A percentile compares a stretch with the other conserved stretches of the same genome.
Evolutionary conservation across 495 filamentous ascomycete species (phyloP).

Genomic region (Penicillium bovifimosum): DNA sequence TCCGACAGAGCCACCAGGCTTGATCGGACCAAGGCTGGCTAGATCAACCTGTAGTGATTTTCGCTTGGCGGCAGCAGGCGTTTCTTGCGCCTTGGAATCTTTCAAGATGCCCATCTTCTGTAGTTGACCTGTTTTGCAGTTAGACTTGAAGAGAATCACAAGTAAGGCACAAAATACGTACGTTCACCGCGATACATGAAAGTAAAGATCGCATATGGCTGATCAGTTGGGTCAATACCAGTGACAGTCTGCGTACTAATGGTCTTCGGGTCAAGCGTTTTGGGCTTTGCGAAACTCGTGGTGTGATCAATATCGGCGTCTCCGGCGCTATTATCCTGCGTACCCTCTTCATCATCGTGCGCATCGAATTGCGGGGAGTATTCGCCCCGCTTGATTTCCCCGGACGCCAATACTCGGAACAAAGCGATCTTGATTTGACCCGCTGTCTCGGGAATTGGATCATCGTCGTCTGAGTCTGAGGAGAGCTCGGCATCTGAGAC

Average conservation of each 20-base stretch:
- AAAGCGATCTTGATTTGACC: conserved; percentile 98
- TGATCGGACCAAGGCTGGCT: conserved; percentile 75
- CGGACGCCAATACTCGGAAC: conserved; percentile 90
- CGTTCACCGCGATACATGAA: conserved; percentile 97
- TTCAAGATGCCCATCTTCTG: conserved; percentile 87
- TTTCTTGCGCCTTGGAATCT: conserved; percentile 52
- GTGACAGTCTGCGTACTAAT: conserved; percentile 98
- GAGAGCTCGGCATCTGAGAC: conserved; percentile 64
- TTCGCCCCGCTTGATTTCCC: conserved; percentile 94
- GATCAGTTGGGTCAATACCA: conserved; percentile 92
- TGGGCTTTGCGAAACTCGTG: conserved; percentile 97
- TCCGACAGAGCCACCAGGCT: conserved; percentile 76
- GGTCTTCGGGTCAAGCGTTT: conserved; percentile 90
- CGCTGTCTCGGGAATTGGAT: conserved; percentile 86
- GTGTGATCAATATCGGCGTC: conserved; percentile 87
- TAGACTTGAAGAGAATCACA: conserved; percentile 18
- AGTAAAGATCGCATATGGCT: conserved; percentile 94
- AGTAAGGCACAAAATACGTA: conserved; percentile 43
- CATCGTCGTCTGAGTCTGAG: conserved; percentile 72
- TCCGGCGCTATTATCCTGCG: conserved; percentile 35
- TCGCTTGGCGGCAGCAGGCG: conserved; percentile 58
- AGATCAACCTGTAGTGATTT: conserved; percentile 77
- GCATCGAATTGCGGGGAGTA: conserved; percentile 98
- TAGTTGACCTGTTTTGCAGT: conserved; percentile 63
- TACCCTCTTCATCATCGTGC: conserved; percentile 81